Conservation (phyloP, 1,139 yeast genomes). For the Geotrichum histeridarum region DNA sequence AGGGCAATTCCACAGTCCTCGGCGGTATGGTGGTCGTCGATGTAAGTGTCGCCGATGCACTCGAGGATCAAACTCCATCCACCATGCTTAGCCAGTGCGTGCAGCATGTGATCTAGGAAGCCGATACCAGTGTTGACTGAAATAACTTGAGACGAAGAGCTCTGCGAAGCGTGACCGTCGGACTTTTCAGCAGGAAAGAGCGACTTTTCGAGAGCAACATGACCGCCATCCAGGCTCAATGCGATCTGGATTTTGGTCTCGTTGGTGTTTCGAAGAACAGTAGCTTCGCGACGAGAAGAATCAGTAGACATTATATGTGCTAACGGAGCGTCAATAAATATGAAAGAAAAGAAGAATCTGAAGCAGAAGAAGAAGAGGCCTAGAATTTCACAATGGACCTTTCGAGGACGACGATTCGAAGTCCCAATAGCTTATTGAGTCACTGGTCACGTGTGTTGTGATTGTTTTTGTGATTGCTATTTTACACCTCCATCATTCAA, state of each 20-base stretch:
- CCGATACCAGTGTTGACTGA: constrained; percentile 88
- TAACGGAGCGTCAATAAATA: not conserved
- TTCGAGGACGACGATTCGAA: not conserved
- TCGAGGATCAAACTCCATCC: constrained; percentile 92
- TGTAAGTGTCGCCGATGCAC: constrained; percentile 90
- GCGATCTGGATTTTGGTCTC: constrained; percentile 92
- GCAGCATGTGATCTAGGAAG: constrained; percentile 93
- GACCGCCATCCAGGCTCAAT: constrained; percentile 79
- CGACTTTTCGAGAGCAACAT: constrained; percentile 53
- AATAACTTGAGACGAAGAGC: constrained; percentile 63
- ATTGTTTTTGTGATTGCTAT: not conserved
- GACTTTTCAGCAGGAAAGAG: constrained; percentile 36
- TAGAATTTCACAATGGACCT: not conserved
- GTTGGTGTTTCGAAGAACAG: constrained; percentile 69
- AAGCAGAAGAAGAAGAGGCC: not conserved
- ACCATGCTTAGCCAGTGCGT: constrained; percentile 91
- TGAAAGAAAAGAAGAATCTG: not conserved
- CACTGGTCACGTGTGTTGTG: not conserved
- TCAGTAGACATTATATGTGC: constrained; percentile 2
- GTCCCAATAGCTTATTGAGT: not conserved
- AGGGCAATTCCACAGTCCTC: constrained; percentile 93
- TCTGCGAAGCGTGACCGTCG: constrained; percentile 57
- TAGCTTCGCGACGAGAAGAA: constrained; percentile 42
- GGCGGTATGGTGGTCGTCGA: constrained; percentile 95
- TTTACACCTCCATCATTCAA: not conserved